These are phyloP conservation scores for Monilinia vaccinii-corymbosi DNA, from an alignment of 2,329 filamentous ascomycete species.

Conservation along the genomic window DNA sequence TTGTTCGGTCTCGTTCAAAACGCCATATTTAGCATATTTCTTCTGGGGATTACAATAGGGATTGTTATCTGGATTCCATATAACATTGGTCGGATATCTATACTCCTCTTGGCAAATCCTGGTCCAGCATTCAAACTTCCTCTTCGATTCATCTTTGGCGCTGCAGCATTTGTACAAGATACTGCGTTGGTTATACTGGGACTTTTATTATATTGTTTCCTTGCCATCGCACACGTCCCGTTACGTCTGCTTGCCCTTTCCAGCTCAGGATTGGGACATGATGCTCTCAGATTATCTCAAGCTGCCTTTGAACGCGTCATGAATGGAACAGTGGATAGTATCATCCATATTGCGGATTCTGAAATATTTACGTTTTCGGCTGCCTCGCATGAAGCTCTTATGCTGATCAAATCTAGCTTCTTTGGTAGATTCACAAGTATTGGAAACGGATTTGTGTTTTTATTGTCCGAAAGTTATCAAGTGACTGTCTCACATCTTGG, in stretches of 20 bases:
- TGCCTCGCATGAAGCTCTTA: conserved; percentile 61
- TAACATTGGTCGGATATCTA: conserved; percentile 75
- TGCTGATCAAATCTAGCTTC: conserved; percentile 48
- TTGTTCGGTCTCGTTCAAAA: conserved; percentile 88
- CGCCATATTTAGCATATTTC: conserved; percentile 82
- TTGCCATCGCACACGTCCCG: conserved; percentile 17
- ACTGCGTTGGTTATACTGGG: conserved; percentile 57
- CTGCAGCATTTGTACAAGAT: conserved; percentile 76
- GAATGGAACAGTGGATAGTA: conserved; percentile 40
- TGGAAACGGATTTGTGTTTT: conserved; percentile 34
- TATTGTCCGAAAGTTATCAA: conserved; percentile 37
- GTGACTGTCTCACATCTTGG: conserved; percentile 17
- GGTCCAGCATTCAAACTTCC: conserved; percentile 59
- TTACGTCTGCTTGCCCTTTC: conserved; percentile 12
- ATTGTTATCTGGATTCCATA: conserved; percentile 86
- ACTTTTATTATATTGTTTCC: conserved; percentile 34
- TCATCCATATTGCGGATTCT: conserved; percentile 36
- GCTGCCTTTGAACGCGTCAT: conserved; percentile 34
- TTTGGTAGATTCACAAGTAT: conserved; percentile 33
- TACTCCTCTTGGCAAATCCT: conserved; percentile 74
- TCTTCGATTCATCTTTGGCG: conserved; percentile 59
- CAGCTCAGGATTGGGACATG: conserved; percentile 3
- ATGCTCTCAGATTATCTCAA: conserved; percentile 20
- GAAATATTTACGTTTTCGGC: conserved; percentile 72
- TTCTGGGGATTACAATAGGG: conserved; percentile 80